Conservation (phyloP, 2,329 filamentous ascomycete species). For the Calonectria fujianensis region DNA sequence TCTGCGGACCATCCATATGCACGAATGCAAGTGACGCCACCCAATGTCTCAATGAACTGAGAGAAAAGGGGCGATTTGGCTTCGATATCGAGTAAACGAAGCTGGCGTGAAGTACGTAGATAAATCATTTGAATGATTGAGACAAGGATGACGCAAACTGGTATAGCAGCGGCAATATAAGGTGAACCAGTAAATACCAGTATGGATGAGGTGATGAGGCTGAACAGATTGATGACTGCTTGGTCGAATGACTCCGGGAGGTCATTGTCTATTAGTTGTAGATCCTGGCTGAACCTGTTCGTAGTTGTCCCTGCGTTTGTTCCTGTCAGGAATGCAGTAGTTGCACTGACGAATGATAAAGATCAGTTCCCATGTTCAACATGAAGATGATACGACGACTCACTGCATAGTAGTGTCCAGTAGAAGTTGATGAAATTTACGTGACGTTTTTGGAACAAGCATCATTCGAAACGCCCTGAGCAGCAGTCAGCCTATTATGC, state of each 20-base stretch:
- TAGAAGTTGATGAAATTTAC: constrained; percentile 3
- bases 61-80: constrained; percentile 4
- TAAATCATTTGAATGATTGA: background rate
- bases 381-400: background rate
- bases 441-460: background rate
- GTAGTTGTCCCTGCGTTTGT: background rate
- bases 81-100: constrained; percentile 8
- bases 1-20: constrained; percentile 11
- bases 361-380: background rate
- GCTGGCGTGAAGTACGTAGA: background rate
- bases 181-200: constrained; percentile 3
- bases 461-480: constrained; percentile 11
- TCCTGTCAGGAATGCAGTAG: background rate
- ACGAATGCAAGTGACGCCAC: constrained; percentile 1
- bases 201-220: background rate
- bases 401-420: constrained; percentile 14
- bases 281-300: constrained; percentile 15
- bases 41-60: constrained; percentile 6
- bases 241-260: constrained; percentile 7
- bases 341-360: background rate
- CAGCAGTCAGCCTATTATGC: background rate
- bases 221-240: background rate
- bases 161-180: constrained; percentile 1
- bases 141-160: constrained; percentile 2
- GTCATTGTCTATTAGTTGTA: constrained; percentile 9